Evolutionary conservation across 768 basidiomycete species (phyloP), one percentile per base, ranked within the genome.

Genomic region (Pleurotus salmoneostramineus): DNA sequence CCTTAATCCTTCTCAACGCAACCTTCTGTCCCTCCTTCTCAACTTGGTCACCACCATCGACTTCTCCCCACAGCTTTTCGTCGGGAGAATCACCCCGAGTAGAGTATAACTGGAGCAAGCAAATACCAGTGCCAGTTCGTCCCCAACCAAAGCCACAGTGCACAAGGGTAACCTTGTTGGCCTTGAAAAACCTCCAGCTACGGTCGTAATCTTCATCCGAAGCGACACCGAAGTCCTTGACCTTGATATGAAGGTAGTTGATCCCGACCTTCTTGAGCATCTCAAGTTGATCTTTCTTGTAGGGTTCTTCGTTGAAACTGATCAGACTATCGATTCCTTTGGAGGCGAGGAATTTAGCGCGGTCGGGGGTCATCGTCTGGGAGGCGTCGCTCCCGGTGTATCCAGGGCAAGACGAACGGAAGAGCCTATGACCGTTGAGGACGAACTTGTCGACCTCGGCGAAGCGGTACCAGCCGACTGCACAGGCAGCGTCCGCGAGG

Each of bases 311-410:
- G 40, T 67, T 67, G 54, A 61, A 62, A 45, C 62, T 66, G 42
- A 65, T 65, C 54, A 68, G 59, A 51, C 64, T 58, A 35, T 68
- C 43, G 45, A 68, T 64, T 1, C 56, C 50, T 49, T 59, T 40
- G 12, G 10, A 45, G 34, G 50, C 54, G 33, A 68, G 61, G 52
- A 55, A 55, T 2, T 36, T 40, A 5, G 52, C 52, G 7, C 52
- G 52, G 4, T n/a, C 15, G 17, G 37, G 27, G 11, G 35, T 43
- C 37, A 55, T 40, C 27, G 40, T 43, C 40, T 55, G 52, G 12
- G 31, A 21, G 17, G 35, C 40, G 52, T 55, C 52, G 10, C 43
- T 31, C 17, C 52, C 40, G 11, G 15, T 14, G 40, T 55, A 55
- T 17, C 40, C 40, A 17, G 52, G 52, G 15, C 27, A 21, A 8